These are phyloP conservation scores for Flaveria linearis DNA, from an alignment of 129 eudicot genomes.

Conservation along the genomic window DNA sequence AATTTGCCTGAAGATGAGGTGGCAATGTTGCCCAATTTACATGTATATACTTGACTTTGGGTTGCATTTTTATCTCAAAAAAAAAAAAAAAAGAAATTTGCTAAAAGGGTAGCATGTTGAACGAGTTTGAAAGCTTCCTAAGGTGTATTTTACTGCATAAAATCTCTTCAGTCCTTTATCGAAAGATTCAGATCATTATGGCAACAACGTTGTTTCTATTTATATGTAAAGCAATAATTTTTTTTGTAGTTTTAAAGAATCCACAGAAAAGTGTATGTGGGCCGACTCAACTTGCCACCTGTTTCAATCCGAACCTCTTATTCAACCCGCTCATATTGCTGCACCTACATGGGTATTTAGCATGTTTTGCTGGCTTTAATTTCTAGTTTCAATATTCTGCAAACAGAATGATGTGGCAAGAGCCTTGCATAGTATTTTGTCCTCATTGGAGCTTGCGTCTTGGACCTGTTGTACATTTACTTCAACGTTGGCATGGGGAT, in stretches of 20 bases:
- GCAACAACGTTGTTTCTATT: background rate
- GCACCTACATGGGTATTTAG: background rate
- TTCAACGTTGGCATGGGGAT: slow-evolving; percentile 72
- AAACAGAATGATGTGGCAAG: slow-evolving; percentile 81
- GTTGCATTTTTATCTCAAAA: too few relatives aligned
- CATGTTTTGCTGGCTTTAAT: background rate
- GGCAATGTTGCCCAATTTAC: background rate
- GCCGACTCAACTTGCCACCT: background rate
- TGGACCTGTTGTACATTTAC: slow-evolving; percentile 88
- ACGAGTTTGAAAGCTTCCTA: too few relatives aligned
- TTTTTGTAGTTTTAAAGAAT: background rate
- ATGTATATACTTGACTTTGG: too few relatives aligned
- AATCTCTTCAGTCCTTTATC: background rate
- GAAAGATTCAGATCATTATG: background rate
- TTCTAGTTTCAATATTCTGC: slow-evolving; percentile 4
- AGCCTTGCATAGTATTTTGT: slow-evolving; percentile 89
- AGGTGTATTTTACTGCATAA: background rate
- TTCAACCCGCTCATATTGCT: background rate
- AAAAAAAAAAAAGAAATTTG: too few relatives aligned
- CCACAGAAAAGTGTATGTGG: background rate
- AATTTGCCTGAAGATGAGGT: background rate
- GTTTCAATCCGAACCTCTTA: background rate
- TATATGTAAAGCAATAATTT: background rate
- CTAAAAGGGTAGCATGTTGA: too few relatives aligned
- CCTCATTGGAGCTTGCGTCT: slow-evolving; percentile 96